A percentile compares a stretch with the other conserved stretches of the same genome.
Conservation (phyloP, 768 basidiomycete genomes). For the Leccinum boreale region DNA sequence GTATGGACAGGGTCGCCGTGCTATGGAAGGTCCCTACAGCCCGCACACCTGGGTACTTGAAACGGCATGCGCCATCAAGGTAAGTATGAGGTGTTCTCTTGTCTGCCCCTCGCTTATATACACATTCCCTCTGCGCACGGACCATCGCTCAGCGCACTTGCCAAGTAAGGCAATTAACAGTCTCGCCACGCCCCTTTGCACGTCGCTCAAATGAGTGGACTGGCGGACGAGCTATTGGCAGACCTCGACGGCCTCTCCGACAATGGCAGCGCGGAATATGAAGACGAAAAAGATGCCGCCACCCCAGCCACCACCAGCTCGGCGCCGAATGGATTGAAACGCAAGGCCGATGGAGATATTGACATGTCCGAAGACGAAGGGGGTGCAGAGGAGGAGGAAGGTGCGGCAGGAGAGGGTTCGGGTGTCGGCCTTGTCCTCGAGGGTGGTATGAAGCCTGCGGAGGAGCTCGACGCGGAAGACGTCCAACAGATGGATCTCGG, state of each 20-base stretch:
- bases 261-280: slow-evolving; percentile 49
- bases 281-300: slow-evolving; percentile 36
- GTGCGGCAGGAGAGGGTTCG: slow-evolving; percentile 37
- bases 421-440: slow-evolving; percentile 67
- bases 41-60: slow-evolving; percentile 56
- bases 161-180: slow-evolving; percentile 10
- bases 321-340: slow-evolving; percentile 45
- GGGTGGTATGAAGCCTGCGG: slow-evolving; percentile 90
- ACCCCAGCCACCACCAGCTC: slow-evolving; percentile 19
- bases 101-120: slow-evolving; percentile 10
- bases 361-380: slow-evolving; percentile 59
- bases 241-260: slow-evolving; percentile 88
- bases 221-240: slow-evolving; percentile 90
- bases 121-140: slow-evolving; percentile 6
- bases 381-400: slow-evolving; percentile 39
- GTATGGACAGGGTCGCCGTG: too few species aligned
- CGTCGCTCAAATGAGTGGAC: slow-evolving; percentile 55
- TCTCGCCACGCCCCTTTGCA: not conserved
- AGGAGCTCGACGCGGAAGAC: slow-evolving; percentile 91
- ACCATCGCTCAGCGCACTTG: not conserved
- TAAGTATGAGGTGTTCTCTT: slow-evolving; percentile 44
- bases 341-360: slow-evolving; percentile 53
- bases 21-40: slow-evolving; percentile 47
- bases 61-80: slow-evolving; percentile 60
- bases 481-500: slow-evolving; percentile 94